These are phyloP conservation scores for Fragaria nilgerrensis DNA, from an alignment of 306 rosid genomes.

Conservation along the genomic window DNA sequence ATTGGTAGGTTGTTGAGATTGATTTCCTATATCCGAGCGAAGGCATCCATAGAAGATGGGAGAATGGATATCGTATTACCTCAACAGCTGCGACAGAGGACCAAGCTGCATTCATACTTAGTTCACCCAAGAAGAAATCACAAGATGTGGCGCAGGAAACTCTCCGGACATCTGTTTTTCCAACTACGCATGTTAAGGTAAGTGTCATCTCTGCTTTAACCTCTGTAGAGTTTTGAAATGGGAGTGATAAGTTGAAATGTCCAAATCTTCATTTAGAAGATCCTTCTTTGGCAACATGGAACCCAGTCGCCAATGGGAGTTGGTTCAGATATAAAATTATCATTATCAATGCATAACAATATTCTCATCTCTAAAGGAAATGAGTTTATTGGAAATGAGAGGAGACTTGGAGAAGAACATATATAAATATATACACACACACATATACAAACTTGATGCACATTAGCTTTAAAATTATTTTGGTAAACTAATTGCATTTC, in stretches of 20 bases:
- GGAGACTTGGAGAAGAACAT: background rate
- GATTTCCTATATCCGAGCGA: constrained; percentile 49
- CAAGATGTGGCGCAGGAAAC: constrained; percentile 46
- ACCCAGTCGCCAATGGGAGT: too few species aligned
- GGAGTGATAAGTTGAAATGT: background rate
- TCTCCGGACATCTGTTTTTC: constrained; percentile 42
- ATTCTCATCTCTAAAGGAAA: background rate
- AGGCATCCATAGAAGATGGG: constrained; percentile 52
- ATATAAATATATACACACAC: background rate
- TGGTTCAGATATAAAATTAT: too few species aligned
- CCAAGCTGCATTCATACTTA: constrained; percentile 50
- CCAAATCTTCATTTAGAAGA: background rate
- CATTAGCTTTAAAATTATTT: background rate
- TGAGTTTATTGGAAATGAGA: background rate
- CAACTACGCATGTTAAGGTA: constrained; percentile 42
- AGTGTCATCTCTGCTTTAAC: background rate
- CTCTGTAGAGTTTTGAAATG: background rate
- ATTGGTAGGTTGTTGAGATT: constrained; percentile 39
- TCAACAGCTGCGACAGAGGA: constrained; percentile 43
- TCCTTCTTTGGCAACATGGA: background rate
- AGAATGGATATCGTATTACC: constrained; percentile 43
- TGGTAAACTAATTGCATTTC: background rate
- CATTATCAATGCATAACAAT: too few species aligned
- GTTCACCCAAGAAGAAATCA: constrained; percentile 39
- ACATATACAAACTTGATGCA: background rate